phyloP scores from a whole-genome alignment of 805 yeast genomes.

The Wickerhamomyces rabaulensis region DNA sequence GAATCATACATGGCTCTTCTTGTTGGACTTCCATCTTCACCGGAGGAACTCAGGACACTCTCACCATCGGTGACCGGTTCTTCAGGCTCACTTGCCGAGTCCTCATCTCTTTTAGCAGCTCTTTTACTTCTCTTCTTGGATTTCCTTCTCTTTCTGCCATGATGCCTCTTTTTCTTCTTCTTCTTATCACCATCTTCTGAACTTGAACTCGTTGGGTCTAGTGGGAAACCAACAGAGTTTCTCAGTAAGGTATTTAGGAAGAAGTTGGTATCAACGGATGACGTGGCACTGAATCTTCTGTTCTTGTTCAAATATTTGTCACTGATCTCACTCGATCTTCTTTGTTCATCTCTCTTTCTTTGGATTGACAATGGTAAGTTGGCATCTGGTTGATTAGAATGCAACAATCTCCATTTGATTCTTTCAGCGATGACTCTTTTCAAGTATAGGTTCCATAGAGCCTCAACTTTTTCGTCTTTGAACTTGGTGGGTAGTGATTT shows the following conservation, averaged over 20 bases:
- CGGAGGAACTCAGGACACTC: conserved; percentile 3
- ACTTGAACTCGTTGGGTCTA: conserved; percentile 1
- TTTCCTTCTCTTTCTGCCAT: not conserved
- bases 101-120: not conserved
- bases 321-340: not conserved
- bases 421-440: conserved; percentile 27
- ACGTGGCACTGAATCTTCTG: conserved; percentile 10
- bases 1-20: conserved; percentile 17
- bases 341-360: conserved; percentile 2
- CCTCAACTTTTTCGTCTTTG: conserved; percentile 11
- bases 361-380: conserved; percentile 1
- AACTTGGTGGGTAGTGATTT: conserved; percentile 18
- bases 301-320: not conserved
- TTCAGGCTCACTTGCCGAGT: not conserved
- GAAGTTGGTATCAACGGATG: conserved; percentile 21
- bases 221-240: conserved; percentile 2
- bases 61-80: conserved; percentile 11
- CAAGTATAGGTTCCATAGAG: conserved; percentile 30
- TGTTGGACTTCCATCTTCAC: conserved; percentile 5
- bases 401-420: conserved; percentile 26
- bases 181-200: not conserved
- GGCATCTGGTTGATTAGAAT: conserved; percentile 5
- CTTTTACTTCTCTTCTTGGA: not conserved
- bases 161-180: not conserved
- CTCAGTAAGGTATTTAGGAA: conserved; percentile 12